These are phyloP conservation scores for Ogataea hybrid DNA, from an alignment of 1,139 yeast genomes.

Conservation along the genomic window DNA sequence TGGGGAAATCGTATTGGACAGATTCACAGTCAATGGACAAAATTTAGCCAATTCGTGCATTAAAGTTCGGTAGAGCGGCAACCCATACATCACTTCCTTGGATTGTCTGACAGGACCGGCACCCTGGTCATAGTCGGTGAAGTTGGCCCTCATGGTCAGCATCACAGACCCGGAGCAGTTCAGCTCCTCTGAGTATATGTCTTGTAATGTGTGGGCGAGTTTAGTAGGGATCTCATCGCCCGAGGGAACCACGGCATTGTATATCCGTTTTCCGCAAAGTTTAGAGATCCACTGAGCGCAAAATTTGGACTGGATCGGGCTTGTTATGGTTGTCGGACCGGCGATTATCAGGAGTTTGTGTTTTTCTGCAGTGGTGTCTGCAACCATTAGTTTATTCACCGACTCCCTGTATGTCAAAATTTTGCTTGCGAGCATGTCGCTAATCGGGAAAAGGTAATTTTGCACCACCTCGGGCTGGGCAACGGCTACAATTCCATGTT, in stretches of 20 bases:
- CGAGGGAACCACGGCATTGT: conserved; percentile 3
- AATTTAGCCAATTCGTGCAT: conserved; percentile 37
- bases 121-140: conserved; percentile 29
- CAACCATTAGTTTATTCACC: conserved; percentile 18
- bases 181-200: conserved; percentile 14
- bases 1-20: conserved; percentile 46
- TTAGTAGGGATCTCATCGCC: conserved; percentile 1
- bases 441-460: conserved; percentile 39
- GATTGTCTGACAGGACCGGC: conserved; percentile 29
- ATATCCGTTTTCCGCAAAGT: conserved; percentile 21
- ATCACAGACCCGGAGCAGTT: conserved; percentile 14
- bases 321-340: conserved; percentile 39
- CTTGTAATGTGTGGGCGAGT: conserved; percentile 2
- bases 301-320: conserved; percentile 35
- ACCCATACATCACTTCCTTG: conserved; percentile 39
- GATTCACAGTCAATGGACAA: conserved; percentile 41
- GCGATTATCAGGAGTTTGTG: conserved; percentile 36
- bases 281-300: conserved; percentile 45
- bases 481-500: conserved; percentile 37
- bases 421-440: conserved; percentile 31
- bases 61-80: conserved; percentile 40
- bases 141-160: conserved; percentile 35
- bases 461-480: conserved; percentile 49
- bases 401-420: conserved; percentile 30
- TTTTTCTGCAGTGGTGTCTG: background rate